Conservation (phyloP, 75 land plant genomes). For the Isoetes taiwanensis region DNA sequence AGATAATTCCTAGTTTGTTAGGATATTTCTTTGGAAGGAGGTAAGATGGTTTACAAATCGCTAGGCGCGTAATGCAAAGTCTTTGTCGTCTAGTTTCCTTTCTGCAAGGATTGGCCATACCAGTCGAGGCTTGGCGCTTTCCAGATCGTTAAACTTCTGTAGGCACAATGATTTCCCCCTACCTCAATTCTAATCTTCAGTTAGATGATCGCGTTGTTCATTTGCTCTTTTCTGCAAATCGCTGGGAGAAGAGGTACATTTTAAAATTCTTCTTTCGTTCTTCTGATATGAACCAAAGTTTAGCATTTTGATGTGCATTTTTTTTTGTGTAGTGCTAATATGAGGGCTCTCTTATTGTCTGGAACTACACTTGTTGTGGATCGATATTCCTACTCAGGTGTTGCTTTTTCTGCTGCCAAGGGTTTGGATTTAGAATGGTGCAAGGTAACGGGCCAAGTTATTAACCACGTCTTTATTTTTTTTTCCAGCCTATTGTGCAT, state of each 20-base stretch:
- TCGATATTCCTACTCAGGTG: constrained; percentile 90
- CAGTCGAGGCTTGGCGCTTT: constrained; percentile 82
- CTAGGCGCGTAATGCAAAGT: too few species aligned
- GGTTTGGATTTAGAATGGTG: constrained; percentile 86
- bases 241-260: constrained; percentile 99
- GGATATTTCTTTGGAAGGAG: too few species aligned
- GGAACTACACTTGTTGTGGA: constrained; percentile 82
- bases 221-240: constrained; percentile 92
- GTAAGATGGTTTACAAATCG: too few species aligned
- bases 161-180: constrained; percentile 78
- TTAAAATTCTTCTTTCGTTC: too few species aligned
- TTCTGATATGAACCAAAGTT: too few species aligned
- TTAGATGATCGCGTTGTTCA: constrained; percentile 81
- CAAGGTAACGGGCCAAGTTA: too few species aligned
- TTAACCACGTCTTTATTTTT: too few species aligned
- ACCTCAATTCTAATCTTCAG: constrained; percentile 45
- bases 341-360: constrained; percentile 55
- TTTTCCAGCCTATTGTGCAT: too few species aligned
- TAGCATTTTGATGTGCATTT: too few species aligned
- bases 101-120: constrained; percentile 33
- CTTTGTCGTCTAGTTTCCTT: constrained; percentile 32
- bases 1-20: too few species aligned
- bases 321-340: constrained; percentile 52
- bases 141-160: constrained; percentile 77
- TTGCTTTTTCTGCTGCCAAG: constrained; percentile 94